Conservation (phyloP, 257 asterid genomes). For the Buddleja alternifolia region DNA sequence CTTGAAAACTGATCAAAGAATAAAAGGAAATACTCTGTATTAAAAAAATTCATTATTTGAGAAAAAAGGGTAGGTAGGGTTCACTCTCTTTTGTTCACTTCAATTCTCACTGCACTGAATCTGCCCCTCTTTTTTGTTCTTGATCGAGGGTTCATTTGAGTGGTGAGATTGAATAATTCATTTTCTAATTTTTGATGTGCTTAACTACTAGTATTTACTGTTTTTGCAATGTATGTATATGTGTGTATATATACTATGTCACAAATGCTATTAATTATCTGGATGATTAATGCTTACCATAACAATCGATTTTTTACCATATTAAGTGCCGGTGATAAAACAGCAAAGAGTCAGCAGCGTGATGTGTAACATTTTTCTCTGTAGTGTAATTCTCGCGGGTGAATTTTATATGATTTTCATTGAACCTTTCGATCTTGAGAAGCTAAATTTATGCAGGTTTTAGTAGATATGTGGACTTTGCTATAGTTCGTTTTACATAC, state of each 20-base stretch:
- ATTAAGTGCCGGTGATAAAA: too few relatives aligned
- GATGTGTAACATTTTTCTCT: not conserved
- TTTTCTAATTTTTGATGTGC: not conserved
- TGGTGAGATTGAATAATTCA: conserved; percentile 23
- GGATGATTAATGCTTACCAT: too few relatives aligned
- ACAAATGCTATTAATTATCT: too few relatives aligned
- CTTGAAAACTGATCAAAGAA: conserved; percentile 15
- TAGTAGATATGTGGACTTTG: not conserved
- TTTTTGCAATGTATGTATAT: too few relatives aligned
- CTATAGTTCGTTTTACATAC: not conserved
- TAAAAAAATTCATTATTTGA: not conserved
- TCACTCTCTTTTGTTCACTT: conserved; percentile 16
- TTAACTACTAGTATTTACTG: not conserved
- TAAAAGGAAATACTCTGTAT: conserved; percentile 6
- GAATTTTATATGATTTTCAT: not conserved
- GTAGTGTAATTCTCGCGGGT: not conserved
- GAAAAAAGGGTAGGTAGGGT: too few relatives aligned
- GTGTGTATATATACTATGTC: too few relatives aligned
- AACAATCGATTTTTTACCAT: too few relatives aligned
- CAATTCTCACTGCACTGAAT: conserved; percentile 3
- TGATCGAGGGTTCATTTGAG: conserved; percentile 8
- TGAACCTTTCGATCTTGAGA: not conserved
- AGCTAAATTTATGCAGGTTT: not conserved
- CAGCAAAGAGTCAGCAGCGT: too few relatives aligned
- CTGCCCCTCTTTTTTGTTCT: conserved; percentile 14